These are phyloP conservation scores for Rutidosis leptorrhynchoides DNA, from an alignment of 129 eudicot genomes.

Conservation along the genomic window DNA sequence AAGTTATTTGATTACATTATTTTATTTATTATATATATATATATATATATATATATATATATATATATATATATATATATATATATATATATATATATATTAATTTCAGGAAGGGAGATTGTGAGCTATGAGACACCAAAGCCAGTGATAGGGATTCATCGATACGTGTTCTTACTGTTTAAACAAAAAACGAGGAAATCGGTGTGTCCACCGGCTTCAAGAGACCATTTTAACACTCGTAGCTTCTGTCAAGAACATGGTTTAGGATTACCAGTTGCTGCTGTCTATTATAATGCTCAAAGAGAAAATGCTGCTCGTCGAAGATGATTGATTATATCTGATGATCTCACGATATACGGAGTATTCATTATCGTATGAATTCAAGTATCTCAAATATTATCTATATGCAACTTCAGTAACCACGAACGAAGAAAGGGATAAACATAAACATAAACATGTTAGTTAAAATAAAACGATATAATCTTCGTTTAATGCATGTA, in stretches of 20 bases:
- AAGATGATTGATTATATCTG: conserved; percentile 35
- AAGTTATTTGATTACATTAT: background rate
- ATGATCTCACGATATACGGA: conserved; percentile 7
- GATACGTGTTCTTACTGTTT: conserved; percentile 68
- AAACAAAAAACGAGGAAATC: conserved; percentile 72
- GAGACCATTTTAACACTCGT: conserved; percentile 78
- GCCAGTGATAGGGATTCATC: conserved; percentile 86
- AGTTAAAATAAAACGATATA: conserved; percentile 13
- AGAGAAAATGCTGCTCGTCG: conserved; percentile 90
- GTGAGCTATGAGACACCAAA: conserved; percentile 82
- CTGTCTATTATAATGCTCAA: conserved; percentile 88
- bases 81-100: too few species aligned
- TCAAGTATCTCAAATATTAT: conserved; percentile 11
- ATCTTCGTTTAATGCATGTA: background rate
- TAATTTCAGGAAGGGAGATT: conserved; percentile 65
- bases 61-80: too few species aligned
- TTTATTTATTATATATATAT: too few species aligned
- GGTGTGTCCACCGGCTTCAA: conserved; percentile 65
- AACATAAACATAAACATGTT: background rate
- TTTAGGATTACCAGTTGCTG: conserved; percentile 80
- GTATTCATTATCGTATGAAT: conserved; percentile 12
- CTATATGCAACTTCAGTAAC: conserved; percentile 3
- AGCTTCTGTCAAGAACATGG: conserved; percentile 57
- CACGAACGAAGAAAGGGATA: background rate
- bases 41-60: too few species aligned